phyloP scores from a whole-genome alignment of 192 early-diverging fungal species.

The Gryganskiella cystojenkinii region DNA sequence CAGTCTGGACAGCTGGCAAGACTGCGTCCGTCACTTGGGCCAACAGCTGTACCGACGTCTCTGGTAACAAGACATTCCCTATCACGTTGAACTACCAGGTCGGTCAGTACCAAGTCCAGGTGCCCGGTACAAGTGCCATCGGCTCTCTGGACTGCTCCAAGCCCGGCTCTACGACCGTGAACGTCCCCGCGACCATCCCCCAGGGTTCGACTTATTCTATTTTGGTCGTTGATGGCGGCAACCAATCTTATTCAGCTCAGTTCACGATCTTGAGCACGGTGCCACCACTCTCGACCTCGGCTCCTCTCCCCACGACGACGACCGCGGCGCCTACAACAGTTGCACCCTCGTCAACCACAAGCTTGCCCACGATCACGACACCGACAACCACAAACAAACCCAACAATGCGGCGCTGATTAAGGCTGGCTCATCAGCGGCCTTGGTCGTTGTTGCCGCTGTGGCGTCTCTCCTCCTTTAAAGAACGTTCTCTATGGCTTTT shows the following conservation, averaged over 20 bases:
- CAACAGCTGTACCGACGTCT: slow-evolving; percentile 11
- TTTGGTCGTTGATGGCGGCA: slow-evolving; percentile 20
- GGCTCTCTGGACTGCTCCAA: slow-evolving; percentile 33
- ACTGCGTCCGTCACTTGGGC: slow-evolving; percentile 24
- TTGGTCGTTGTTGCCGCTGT: slow-evolving; percentile 32
- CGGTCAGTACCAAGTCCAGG: slow-evolving; percentile 14
- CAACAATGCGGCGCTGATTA: slow-evolving; percentile 5
- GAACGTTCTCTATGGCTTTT: too few species aligned
- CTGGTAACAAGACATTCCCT: slow-evolving; percentile 32
- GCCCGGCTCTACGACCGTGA: slow-evolving; percentile 19
- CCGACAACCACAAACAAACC: background rate
- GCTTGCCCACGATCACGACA: background rate
- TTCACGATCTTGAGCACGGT: slow-evolving; percentile 31
- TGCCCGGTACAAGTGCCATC: slow-evolving; percentile 10
- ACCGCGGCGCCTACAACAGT: background rate
- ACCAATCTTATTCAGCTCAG: slow-evolving; percentile 27
- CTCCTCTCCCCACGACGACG: background rate
- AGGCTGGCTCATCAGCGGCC: slow-evolving; percentile 19
- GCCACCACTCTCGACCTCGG: background rate
- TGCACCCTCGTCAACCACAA: background rate
- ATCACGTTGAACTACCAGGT: slow-evolving; percentile 27
- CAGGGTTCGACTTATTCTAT: slow-evolving; percentile 34
- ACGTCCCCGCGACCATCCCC: slow-evolving; percentile 19
- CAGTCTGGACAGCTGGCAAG: slow-evolving; percentile 22
- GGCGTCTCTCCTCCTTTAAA: slow-evolving; percentile 35